Evolutionary conservation across 2,329 filamentous ascomycete genomes (phyloP).

Genomic region (Fusarium nanum): DNA sequence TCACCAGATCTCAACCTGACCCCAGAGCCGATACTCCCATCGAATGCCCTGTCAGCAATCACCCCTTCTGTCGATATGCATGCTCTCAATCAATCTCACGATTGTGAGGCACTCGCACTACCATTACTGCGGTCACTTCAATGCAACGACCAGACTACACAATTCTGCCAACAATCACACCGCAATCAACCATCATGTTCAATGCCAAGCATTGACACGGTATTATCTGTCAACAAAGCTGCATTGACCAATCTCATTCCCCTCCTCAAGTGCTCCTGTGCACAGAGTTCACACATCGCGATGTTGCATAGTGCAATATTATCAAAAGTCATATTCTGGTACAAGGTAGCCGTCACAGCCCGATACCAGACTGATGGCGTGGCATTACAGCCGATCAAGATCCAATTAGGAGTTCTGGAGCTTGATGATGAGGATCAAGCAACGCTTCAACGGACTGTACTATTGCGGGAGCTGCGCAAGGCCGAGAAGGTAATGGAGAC

Average conservation of each 20-base stretch:
- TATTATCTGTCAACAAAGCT: slow-evolving; percentile 23
- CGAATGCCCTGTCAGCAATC: neutral
- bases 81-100: neutral
- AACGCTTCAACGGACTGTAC: slow-evolving; percentile 4
- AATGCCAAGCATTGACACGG: slow-evolving; percentile 27
- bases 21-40: neutral
- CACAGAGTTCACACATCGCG: slow-evolving; percentile 4
- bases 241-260: slow-evolving; percentile 12
- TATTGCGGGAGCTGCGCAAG: slow-evolving; percentile 19
- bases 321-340: slow-evolving; percentile 32
- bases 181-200: neutral
- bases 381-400: slow-evolving; percentile 18
- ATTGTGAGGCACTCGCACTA: slow-evolving; percentile 25
- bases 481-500: slow-evolving; percentile 19
- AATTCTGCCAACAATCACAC: neutral
- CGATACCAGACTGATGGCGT: neutral
- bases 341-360: slow-evolving; percentile 10
- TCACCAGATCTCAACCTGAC: slow-evolving; percentile 4
- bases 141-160: slow-evolving; percentile 7
- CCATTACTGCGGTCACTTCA: slow-evolving; percentile 15
- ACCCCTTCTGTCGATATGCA: neutral
- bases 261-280: slow-evolving; percentile 18
- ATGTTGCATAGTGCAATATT: slow-evolving; percentile 31
- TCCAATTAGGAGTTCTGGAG: slow-evolving; percentile 25
- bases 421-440: slow-evolving; percentile 31